A percentile compares a stretch with the other conserved stretches of the same genome.
These are phyloP conservation scores for Capsicum rhomboideum DNA, from an alignment of 257 asterid species.

Conservation along the genomic window DNA sequence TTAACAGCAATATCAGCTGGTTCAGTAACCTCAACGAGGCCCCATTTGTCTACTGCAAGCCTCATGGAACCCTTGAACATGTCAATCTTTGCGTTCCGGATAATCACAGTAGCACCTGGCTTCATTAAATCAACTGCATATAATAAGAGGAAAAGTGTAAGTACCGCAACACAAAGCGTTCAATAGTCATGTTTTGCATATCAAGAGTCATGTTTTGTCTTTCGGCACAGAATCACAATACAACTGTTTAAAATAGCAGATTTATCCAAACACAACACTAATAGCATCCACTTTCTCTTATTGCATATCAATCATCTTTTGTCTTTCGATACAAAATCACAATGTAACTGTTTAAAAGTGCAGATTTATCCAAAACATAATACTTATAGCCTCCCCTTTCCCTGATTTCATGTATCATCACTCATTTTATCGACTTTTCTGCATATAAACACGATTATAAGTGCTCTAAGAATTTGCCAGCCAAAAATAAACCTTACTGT, in stretches of 20 bases:
- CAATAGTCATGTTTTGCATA: background rate
- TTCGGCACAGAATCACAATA: background rate
- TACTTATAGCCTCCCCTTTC: background rate
- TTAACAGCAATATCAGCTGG: background rate
- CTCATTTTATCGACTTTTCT: background rate
- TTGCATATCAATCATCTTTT: background rate
- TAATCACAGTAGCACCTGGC: background rate
- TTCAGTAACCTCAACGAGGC: background rate
- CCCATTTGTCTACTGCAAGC: slow-evolving; percentile 5
- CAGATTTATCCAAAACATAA: background rate
- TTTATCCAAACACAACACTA: background rate
- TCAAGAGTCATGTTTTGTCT: background rate
- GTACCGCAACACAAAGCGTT: background rate
- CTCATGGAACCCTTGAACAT: slow-evolving; percentile 6
- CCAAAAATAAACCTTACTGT: background rate
- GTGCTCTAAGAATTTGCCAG: background rate
- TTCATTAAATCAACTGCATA: slow-evolving; percentile 1
- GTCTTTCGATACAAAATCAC: background rate
- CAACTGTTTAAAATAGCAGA: background rate
- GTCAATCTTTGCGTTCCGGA: background rate
- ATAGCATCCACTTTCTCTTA: background rate
- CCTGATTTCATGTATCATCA: background rate
- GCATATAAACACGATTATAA: background rate
- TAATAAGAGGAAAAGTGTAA: background rate
- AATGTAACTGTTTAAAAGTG: background rate